Base-by-base conservation (phyloP, 805 yeast species). In the Candida schatavii region DNA sequence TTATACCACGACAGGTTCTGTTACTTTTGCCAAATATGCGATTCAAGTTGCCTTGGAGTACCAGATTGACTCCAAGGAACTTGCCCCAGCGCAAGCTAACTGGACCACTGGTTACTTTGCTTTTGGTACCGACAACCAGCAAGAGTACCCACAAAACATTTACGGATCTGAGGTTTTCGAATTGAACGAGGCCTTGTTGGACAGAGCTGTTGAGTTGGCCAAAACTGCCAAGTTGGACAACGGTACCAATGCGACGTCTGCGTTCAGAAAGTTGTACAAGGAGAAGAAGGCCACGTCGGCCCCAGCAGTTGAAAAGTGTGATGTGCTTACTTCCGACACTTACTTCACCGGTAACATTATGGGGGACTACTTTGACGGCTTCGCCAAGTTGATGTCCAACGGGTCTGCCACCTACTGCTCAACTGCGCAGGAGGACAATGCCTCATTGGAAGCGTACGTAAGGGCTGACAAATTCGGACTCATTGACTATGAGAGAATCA, bases 131-230 rank as follows among this genome's bases (percentile, higher is more conserved):
- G 61, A 69, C 33, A 56, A 62, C 47, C 76, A 81, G 38, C 60
- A 64, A 52, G 61, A 68, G 41, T 77, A 76, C 55, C 85, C 86
- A 37, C 67, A 49, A 18, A 66, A 68, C 38, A 74, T 75, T 44
- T 81, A 80, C 53, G 86, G 86, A 26, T 75, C 83, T 31, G 86
- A 81, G 59, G 77, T 80, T 6, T 80, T 78, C 47, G 85, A 80
- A 62, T 62, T 81, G 44, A 81, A 81, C 59, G 79, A 64, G 45
- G 70, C 66, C 36, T 68, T 81, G 52, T 72, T 83, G 62, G 77
- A 81, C 61, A 69, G 79, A 47, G 85, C 84, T 7, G 57, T 75
- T 29, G 66, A 63, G 34, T 62, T 81, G 52, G 83, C 84, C 30
- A 54, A 62, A 37, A 59, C 56, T 14, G 79, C 62, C 23, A 50